Evolutionary conservation across 805 yeast species (phyloP).

Genomic region (Hyphopichia homilentoma): DNA sequence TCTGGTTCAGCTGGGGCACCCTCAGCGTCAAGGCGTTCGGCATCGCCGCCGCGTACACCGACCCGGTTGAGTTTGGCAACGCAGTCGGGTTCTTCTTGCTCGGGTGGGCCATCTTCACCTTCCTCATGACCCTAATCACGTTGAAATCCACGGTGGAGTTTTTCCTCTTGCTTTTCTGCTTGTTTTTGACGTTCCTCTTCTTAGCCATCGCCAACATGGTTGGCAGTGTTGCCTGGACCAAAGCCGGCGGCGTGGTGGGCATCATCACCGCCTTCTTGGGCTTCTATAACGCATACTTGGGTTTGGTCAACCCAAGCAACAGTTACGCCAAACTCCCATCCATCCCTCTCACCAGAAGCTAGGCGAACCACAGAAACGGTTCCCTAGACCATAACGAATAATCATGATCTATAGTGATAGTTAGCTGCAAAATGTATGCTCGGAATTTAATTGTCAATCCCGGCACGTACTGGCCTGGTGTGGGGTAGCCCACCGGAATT

Average conservation of each 20-base stretch:
- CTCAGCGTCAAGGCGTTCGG: constrained; percentile 29
- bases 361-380: too few species aligned
- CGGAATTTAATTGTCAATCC: too few species aligned
- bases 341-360: constrained; percentile 21
- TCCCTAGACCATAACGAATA: too few species aligned
- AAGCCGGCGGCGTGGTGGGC: constrained; percentile 43
- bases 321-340: constrained; percentile 30
- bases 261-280: constrained; percentile 38
- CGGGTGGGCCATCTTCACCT: constrained; percentile 41
- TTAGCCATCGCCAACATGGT: constrained; percentile 34
- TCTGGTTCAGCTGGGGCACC: constrained; percentile 34
- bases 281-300: constrained; percentile 40
- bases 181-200: constrained; percentile 31
- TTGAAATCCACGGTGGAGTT: constrained; percentile 37
- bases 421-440: too few species aligned
- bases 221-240: constrained; percentile 19
- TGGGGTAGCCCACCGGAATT: too few species aligned
- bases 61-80: constrained; percentile 18
- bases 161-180: constrained; percentile 25
- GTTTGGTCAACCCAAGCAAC: constrained; percentile 32
- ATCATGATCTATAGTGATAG: too few species aligned
- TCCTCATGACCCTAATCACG: constrained; percentile 31
- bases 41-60: constrained; percentile 28
- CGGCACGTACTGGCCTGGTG: too few species aligned
- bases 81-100: constrained; percentile 36